A percentile compares a stretch with the other conserved stretches of the same genome.
Evolutionary conservation across 306 rosid species (phyloP).

Genomic region (Sicyos edulis): DNA sequence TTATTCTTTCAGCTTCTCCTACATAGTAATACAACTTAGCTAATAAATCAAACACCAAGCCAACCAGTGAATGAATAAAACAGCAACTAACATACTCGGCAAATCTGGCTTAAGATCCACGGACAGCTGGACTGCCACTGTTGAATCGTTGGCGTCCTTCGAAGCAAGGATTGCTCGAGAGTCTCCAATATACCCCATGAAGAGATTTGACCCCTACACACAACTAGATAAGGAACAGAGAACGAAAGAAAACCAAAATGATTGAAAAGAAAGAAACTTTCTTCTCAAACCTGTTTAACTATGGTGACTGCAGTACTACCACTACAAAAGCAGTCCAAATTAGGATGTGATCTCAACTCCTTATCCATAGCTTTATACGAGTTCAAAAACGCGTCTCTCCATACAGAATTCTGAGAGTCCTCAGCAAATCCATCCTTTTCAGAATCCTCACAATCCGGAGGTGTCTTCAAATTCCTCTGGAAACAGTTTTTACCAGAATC

Average conservation of each 20-base stretch:
- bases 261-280: conserved; percentile 17
- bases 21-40: conserved; percentile 16
- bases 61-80: neutral
- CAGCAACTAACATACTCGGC: conserved; percentile 50
- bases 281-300: conserved; percentile 68
- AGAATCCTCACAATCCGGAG: conserved; percentile 41
- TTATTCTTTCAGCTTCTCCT: conserved; percentile 96
- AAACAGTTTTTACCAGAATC: conserved; percentile 47
- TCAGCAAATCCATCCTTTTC: conserved; percentile 57
- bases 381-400: conserved; percentile 88
- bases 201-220: conserved; percentile 73
- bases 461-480: conserved; percentile 38
- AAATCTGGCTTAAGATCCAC: conserved; percentile 96
- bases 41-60: conserved; percentile 3
- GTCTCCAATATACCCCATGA: conserved; percentile 82
- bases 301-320: conserved; percentile 87
- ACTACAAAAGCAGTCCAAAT: conserved; percentile 90
- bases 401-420: conserved; percentile 44
- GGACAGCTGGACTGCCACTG: conserved; percentile 71
- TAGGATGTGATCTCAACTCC: conserved; percentile 86
- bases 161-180: conserved; percentile 94
- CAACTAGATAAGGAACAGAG: conserved; percentile 22
- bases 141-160: conserved; percentile 50
- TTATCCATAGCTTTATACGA: conserved; percentile 89
- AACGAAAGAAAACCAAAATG: conserved; percentile 15